phyloP scores from a whole-genome alignment of 163 green algal species.

The Chlorella variabilis region DNA sequence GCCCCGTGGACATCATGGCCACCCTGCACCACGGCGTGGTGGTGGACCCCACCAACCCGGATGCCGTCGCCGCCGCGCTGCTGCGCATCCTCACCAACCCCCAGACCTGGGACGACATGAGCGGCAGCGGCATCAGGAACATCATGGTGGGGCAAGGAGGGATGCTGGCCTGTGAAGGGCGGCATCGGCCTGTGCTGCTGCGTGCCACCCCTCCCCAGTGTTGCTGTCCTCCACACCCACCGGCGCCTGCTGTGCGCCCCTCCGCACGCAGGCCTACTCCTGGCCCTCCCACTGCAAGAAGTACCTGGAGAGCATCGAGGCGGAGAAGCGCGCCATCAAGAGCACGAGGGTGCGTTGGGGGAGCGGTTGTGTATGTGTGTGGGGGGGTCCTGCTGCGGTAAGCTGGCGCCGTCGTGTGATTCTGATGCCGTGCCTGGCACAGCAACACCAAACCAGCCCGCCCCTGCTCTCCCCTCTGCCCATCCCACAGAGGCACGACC shows the following conservation, averaged over 20 bases:
- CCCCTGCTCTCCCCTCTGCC: not conserved
- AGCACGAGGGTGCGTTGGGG: constrained; percentile 25
- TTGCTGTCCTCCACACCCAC: no score
- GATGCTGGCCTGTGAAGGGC: not conserved
- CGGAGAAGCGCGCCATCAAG: constrained; percentile 58
- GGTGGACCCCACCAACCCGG: constrained; percentile 85
- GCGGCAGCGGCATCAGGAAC: constrained; percentile 71
- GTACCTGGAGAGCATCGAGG: constrained; percentile 82
- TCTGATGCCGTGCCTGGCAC: no score
- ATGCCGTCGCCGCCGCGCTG: constrained; percentile 73
- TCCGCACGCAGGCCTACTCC: constrained; percentile 75
- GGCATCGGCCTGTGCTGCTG: not conserved
- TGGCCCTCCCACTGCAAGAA: constrained; percentile 90
- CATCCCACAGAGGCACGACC: constrained; percentile 31
- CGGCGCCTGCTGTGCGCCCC: no score
- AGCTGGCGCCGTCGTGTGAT: not conserved
- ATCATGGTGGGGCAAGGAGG: constrained; percentile 68
- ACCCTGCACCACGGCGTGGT: constrained; percentile 89
- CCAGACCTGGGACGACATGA: constrained; percentile 64
- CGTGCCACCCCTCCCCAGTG: not conserved
- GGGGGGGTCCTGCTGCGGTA: no score
- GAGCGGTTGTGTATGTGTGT: no score
- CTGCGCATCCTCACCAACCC: constrained; percentile 74
- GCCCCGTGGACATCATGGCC: constrained; percentile 83
- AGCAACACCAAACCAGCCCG: not conserved